Base-by-base conservation (phyloP, 108 stramenopile species). In the Cyclotella kingstonii region DNA sequence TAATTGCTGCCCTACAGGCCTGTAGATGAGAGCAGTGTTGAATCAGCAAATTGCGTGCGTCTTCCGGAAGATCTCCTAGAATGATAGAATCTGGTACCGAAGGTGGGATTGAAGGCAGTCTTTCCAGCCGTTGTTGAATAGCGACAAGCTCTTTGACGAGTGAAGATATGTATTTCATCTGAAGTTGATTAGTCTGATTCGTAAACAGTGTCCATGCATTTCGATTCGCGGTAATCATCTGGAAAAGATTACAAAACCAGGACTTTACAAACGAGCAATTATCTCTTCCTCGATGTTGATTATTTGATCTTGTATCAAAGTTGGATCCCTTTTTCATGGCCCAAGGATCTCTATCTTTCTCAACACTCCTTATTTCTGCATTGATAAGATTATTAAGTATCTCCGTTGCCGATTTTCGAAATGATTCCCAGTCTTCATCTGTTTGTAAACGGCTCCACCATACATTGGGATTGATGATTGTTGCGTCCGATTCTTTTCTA, bases 381-480 rank as follows among this genome's bases (percentile, higher is more conserved):
- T 44, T 34, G 15, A 56, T 43, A 17, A 66, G 18, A 38, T 34
- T 39, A 1, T 50, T 54, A 0, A 66, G 31, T 47, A 39, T 39
- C 30, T 66, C 36, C 11, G 53, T 28, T 19, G 65, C 53, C 38
- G 17, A 36, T 22, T 28, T 23, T 17, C 31, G 27, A 34, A 66
- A 66, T 11, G 23, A 34, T 34, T 66, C 65, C 65, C 65, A 66
- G 41, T 66, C 65, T 44, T 66, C 36, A 2, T 55, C 45, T 36
- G 59, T 60, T 60, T 60, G 59, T 17, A 60, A 60, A 31, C 35
- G 54, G 18, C 17, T 55, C 65, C 65, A 66, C 65, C 65, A 66
- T 14, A 34, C 9, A 11, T n/a, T 50, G 21, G 5, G 15, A 10
- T 17, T 26, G 10, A 14, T 30, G n/a, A 29, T 38, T 9, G 7